Conservation (phyloP, 2,329 filamentous ascomycete species). For the Aspergillus neotritici region DNA sequence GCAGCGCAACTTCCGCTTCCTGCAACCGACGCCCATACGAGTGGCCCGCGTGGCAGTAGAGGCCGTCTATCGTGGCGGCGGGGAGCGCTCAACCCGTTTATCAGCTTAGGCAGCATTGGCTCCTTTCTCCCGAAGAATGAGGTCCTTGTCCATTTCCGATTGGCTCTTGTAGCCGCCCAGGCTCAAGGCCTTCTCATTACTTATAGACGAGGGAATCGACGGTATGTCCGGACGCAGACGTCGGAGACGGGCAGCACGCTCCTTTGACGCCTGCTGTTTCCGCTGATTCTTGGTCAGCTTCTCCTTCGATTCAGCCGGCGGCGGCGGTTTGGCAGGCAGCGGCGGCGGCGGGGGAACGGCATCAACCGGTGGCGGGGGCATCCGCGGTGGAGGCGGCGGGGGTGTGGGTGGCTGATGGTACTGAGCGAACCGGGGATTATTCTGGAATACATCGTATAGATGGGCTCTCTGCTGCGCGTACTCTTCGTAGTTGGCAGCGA, state of each 20-base stretch:
- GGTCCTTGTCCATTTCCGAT: conserved; percentile 30
- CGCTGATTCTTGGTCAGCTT: conserved; percentile 22
- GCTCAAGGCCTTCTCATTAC: conserved; percentile 24
- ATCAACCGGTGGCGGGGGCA: conserved; percentile 14
- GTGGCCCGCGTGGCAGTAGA: conserved; percentile 23
- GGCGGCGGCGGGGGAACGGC: conserved; percentile 20
- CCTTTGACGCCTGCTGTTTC: conserved; percentile 22
- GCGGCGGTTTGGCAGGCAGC: conserved; percentile 16
- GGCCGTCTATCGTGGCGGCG: conserved; percentile 14
- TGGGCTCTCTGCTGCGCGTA: conserved; percentile 65
- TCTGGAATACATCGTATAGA: conserved; percentile 50
- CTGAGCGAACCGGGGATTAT: conserved; percentile 30
- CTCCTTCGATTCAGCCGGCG: conserved; percentile 12
- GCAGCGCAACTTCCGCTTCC: conserved; percentile 17
- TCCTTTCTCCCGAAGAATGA: conserved; percentile 20
- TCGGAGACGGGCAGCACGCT: conserved; percentile 27
- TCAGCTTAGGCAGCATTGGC: conserved; percentile 6
- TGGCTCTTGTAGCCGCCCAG: conserved; percentile 28
- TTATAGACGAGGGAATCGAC: conserved; percentile 23
- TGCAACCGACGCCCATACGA: conserved; percentile 20
- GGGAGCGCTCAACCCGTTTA: conserved; percentile 14
- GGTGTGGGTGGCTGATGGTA: conserved; percentile 23
- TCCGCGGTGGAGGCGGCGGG: conserved; percentile 20
- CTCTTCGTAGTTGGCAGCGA: conserved; percentile 72
- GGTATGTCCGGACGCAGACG: conserved; percentile 27